phyloP scores from a whole-genome alignment of 768 basidiomycete genomes.

The Podaxis sp. region DNA sequence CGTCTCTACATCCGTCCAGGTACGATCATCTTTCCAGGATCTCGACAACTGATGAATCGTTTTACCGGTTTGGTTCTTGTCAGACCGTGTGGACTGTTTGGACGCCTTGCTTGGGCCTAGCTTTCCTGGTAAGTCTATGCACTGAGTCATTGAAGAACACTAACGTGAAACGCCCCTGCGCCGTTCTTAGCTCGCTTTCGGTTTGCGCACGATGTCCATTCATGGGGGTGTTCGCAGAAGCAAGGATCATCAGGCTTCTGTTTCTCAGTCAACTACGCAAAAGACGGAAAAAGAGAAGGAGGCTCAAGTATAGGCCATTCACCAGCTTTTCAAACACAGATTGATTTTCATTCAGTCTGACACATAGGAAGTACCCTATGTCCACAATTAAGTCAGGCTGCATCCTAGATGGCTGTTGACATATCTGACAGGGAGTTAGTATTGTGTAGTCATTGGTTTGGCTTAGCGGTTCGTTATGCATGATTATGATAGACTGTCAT shows the following conservation, averaged over 20 bases:
- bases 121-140: constrained; percentile 49
- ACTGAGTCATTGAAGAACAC: background rate
- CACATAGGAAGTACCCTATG: background rate
- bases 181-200: constrained; percentile 35
- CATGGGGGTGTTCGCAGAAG: background rate
- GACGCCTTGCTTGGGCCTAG: constrained; percentile 63
- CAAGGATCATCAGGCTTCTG: constrained; percentile 14
- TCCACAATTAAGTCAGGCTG: background rate
- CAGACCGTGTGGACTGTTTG: constrained; percentile 77
- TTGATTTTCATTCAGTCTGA: background rate
- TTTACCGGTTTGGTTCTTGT: background rate
- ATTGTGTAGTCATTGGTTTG: background rate
- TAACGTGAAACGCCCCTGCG: constrained; percentile 11
- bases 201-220: constrained; percentile 29
- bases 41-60: constrained; percentile 12
- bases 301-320: constrained; percentile 2
- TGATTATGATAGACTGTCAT: background rate
- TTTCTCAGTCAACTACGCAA: constrained; percentile 20
- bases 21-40: constrained; percentile 27
- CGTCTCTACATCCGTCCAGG: constrained; percentile 64
- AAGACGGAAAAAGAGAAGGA: constrained; percentile 11
- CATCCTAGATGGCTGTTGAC: too few species aligned
- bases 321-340: background rate
- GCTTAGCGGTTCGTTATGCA: background rate
- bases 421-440: background rate